Evolutionary conservation across 352 stramenopile genomes (phyloP).

Genomic region (Globisporangium alternatum): DNA sequence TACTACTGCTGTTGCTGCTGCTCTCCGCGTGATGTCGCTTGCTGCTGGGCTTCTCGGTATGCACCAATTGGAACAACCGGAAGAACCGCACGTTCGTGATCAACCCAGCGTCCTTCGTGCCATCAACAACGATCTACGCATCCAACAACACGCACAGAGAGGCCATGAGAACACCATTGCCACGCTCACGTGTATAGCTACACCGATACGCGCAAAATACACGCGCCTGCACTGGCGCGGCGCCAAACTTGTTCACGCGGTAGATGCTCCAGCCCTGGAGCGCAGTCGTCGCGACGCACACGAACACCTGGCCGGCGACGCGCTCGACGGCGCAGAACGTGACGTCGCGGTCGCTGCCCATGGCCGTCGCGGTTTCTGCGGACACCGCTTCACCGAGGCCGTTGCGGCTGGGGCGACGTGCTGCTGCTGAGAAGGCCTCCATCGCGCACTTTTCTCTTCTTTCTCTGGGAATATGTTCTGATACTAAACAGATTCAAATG

Average conservation of each 20-base stretch:
- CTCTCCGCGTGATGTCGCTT: not conserved
- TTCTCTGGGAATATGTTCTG: conserved; percentile 1
- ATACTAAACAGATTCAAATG: conserved; percentile 2
- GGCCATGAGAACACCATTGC: not conserved
- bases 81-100: conserved; percentile 59
- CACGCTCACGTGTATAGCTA: not conserved
- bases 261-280: conserved; percentile 48
- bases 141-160: not conserved
- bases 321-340: conserved; percentile 68
- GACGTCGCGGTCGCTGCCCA: conserved; percentile 32
- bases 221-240: conserved; percentile 44
- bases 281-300: conserved; percentile 54
- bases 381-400: not conserved
- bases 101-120: conserved; percentile 33
- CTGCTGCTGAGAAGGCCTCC: not conserved
- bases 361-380: conserved; percentile 18
- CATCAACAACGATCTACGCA: conserved; percentile 45
- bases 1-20: not conserved
- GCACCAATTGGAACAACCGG: conserved; percentile 43
- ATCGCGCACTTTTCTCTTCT: not conserved
- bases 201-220: not conserved
- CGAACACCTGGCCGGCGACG: conserved; percentile 42
- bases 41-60: not conserved
- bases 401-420: not conserved
- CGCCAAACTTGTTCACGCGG: conserved; percentile 55